Evolutionary conservation across 129 eudicot genomes (phyloP), one percentile per base, ranked within the genome.

Genomic region (Artemisia tridentata): DNA sequence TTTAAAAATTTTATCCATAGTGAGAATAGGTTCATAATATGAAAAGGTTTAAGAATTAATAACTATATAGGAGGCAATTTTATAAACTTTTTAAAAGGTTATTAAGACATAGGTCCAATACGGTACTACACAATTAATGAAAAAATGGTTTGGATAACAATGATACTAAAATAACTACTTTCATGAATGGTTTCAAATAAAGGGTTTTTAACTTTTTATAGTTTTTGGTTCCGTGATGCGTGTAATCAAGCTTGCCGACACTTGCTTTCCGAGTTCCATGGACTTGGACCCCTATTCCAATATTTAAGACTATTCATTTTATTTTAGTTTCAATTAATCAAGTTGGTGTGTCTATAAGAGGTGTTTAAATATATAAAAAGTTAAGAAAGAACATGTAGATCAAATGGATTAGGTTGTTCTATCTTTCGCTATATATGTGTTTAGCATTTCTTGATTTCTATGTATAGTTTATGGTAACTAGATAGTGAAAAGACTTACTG

Each of bases 161-260:
- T 19, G 17, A 19, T 50, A 31, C 47, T 66, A 19, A 23, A 23
- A 66, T 66, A 0, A 15, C 18, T 7, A 43, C 19, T 16, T 34
- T 52, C 10, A 31, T 18, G 73, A 54, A 16, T 47, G 72, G 63
- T 50, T 10, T 16, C 10, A 68, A 52, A 52, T 29, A 11, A 18
- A 41, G 31, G 31, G n/a, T n/a, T n/a, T n/a, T n/a, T n/a, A n/a
- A n/a, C 11, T 56, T 63, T 51, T 4, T 14, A 4, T 34, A 34
- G 11, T 43, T 70, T 41, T 54, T 70, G 54, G 45, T 45, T 71
- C 29, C 27, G 52, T 57, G 75, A 71, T 71, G 46, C 27, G 21
- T 45, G 67, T 9, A 45, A 20, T 23, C 45, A 58, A 55, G 67
- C 58, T 58, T 12, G 75, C 75, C 67, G 57, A 71, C 75, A 71